Base-by-base conservation (phyloP, 2,329 filamentous ascomycete genomes). In the Microdochium trichocladiopsis region DNA sequence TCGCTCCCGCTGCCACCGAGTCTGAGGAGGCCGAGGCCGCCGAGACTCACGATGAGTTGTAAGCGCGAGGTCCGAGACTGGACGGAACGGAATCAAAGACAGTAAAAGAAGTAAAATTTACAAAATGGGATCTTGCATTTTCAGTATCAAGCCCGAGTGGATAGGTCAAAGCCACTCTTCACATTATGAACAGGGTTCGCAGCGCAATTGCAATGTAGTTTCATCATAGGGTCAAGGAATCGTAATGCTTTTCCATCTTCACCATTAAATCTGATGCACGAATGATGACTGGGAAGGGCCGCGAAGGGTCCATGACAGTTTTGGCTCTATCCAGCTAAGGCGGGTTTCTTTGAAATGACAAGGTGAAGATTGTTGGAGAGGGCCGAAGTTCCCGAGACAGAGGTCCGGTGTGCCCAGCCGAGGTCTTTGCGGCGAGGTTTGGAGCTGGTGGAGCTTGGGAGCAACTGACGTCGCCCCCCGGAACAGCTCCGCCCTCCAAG, bases 1-100 rank as follows among this genome's bases (percentile, higher is more conserved):
- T 74, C 53, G 75, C 76, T 45, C 74, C 76, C 52, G 75, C 78
- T 60, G 70, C 79, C 61, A 73, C 74, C 24, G 78, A 82, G 65
- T 71, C 76, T 56, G 68, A 63, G 49, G 67, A 68, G 59, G 67
- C 64, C 52, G 70, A 78, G 66, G 73, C 69, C 55, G 71, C 72
- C 55, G 68, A 78, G 60, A 68, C 59, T 33, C 87, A 90, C 65
- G 88, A 93, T 66, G 89, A 93, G 77, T 77, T 93, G 78, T 93
- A 89, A 77, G 78, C 57, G 58, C 53, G 53, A 52, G 6, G 18
- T 18, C 16, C 6, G 11, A 18, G 14, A 22, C 6, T 5, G n/a
- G 36, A 41, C 4, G 10, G 41, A 12, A 21, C 16, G 5, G 18
- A 21, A 45, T 18, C 14, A 45, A 45, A 45, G 41, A 45, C n/a